Base-by-base conservation (phyloP, 345 rosid genomes). In the Acer campestre region DNA sequence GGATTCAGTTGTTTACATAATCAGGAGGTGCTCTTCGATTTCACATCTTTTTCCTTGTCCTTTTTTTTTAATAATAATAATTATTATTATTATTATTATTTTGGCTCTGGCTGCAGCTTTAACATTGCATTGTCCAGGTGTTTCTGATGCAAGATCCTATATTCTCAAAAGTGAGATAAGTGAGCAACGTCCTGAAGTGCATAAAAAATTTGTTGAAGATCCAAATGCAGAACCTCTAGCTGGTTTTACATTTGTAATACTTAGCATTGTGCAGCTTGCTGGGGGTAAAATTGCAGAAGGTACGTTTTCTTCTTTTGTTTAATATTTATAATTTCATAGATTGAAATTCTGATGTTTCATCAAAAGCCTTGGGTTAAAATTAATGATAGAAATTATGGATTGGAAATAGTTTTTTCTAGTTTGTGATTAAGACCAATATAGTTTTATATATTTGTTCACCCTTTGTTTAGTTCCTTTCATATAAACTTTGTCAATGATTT, bases 251-350 rank as follows among this genome's bases (percentile, higher is more conserved):
- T 92, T 96, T 82, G 91, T 88, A 6, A 82, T 91, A 64, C 82
- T 92, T 77, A 89, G 95, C 61, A 79, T 96, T 73, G 95, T 92
- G 66, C 94, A 87, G 61, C 97, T 94, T 63, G 88, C 95, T 1
- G 97, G 98, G 40, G 97, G 97, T 61, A 90, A 90, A 80, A 86
- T 94, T 65, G 84, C 88, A 7, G 94, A 96, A 88, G 98, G 97
- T 96, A 81, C 67, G 79, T 46, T 12, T 76, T 64, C 29, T 29
- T 16, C 44, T 46, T 74, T 59, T 3, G 22, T 75, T 65, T 1
- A 62, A 8, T 58, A 31, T 48, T 51, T 25, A 12, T 46, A 62
- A 31, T 44, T 59, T 20, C 6, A 22, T 58, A 40, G 23, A 49
- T n/a, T 53, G 22, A 10, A 42, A 6, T 44, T 5, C 8, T 35